Evolutionary conservation across 306 rosid genomes (phyloP).

Genomic region (Neltuma alba): DNA sequence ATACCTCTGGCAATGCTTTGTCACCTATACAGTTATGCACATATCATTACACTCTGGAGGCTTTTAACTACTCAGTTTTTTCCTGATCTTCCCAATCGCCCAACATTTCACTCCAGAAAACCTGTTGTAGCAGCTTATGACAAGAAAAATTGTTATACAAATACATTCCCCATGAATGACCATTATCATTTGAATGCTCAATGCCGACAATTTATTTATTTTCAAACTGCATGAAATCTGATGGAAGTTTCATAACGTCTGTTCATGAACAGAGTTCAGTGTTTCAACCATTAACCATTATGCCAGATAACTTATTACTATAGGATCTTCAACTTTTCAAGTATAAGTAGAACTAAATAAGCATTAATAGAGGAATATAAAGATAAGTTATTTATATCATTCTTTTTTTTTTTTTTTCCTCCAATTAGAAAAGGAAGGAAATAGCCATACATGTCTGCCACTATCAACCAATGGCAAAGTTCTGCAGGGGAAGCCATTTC

Average conservation of each 20-base stretch:
- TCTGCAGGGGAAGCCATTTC: slow-evolving; percentile 83
- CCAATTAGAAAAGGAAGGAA: slow-evolving; percentile 33
- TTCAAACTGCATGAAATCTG: neutral
- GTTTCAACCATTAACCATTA: slow-evolving; percentile 4
- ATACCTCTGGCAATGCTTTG: neutral
- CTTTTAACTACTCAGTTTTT: neutral
- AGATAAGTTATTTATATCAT: neutral
- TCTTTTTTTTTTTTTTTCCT: too few species aligned
- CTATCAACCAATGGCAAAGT: slow-evolving; percentile 83
- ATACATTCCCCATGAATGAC: neutral
- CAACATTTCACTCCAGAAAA: neutral
- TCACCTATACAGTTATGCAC: neutral
- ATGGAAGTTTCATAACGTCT: slow-evolving; percentile 5
- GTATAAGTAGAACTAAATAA: neutral
- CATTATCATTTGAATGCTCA: neutral
- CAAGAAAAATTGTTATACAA: neutral
- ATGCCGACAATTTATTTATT: neutral
- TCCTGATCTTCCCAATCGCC: neutral
- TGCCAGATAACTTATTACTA: slow-evolving; percentile 3
- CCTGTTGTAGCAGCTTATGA: neutral
- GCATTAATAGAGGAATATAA: slow-evolving; percentile 29
- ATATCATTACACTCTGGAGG: neutral
- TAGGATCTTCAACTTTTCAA: neutral
- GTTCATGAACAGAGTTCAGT: slow-evolving; percentile 13
- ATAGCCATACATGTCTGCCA: slow-evolving; percentile 77